Base-by-base conservation (phyloP, 257 asterid genomes). In the Solanum chilense region DNA sequence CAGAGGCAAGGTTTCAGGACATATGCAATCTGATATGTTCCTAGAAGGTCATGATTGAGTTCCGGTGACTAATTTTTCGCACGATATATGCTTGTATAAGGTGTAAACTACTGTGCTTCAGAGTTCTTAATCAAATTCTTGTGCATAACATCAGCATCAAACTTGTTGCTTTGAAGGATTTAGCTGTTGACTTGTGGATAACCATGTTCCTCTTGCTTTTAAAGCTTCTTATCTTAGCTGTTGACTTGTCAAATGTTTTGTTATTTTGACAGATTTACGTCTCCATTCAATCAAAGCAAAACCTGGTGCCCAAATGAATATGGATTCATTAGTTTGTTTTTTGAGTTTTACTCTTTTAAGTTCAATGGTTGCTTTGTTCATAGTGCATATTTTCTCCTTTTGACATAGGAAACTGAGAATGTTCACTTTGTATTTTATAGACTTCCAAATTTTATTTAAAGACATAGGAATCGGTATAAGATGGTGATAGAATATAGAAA, bases 1-100 rank as follows among this genome's bases (percentile, higher is more conserved):
- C 99, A 15, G 86, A 87, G 44, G 92, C 91, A 74, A 94, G 98
- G 88, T 47, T 92, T 75, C 93, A 94, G 87, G 99, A 96, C 86
- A 93, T 96, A 73, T 96, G 98, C 94, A 70, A 92, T 89, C 92
- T 96, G 47, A 85, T 92, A 82, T 95, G 99, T 92, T 94, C 93
- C 71, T 94, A 90, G 80, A 37, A 47, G 47, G 23, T 25, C 16
- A 84, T 58, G 74, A 44, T 84, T 66, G 80, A 18, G 47, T 35
- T 37, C 27, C 37, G 80, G 29, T 73, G 16, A 31, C 78, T 35
- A 73, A 9, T 8, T 73, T 35, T 73, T 73, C 29, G 9, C 49
- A 35, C 3, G 81, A 35, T 41, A 76, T 42, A 76, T 42, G 25
- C 83, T 41, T n/a, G 58, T 75, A 75, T 76, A 41, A 37, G 31